A percentile compares a stretch with the other conserved stretches of the same genome.
These are phyloP conservation scores for Boechera stricta DNA, from an alignment of 345 rosid genomes.

Conservation along the genomic window DNA sequence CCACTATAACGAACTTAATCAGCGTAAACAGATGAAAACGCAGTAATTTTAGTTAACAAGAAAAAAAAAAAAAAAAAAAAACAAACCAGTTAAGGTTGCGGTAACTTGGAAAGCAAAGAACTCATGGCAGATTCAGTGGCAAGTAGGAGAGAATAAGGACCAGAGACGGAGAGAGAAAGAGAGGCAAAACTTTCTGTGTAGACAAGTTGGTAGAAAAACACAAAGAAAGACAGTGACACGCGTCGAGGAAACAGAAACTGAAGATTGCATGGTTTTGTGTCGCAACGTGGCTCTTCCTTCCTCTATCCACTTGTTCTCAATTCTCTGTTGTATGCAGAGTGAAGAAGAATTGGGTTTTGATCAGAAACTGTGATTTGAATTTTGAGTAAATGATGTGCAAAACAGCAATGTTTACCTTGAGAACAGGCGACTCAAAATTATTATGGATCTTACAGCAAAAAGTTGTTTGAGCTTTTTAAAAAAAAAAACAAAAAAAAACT, in stretches of 20 bases:
- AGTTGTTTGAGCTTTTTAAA: no score
- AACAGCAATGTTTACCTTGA: not conserved
- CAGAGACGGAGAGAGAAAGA: not conserved
- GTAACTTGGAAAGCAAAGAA: constrained; percentile 15
- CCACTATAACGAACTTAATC: constrained; percentile 11
- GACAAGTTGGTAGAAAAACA: constrained; percentile 27
- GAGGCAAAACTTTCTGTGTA: not conserved
- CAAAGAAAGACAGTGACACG: constrained; percentile 35
- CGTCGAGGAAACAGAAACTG: constrained; percentile 14
- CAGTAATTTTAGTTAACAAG: not conserved
- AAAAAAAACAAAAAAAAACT: no score
- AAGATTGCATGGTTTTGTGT: constrained; percentile 41
- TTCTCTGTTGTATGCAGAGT: not conserved
- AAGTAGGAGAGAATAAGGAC: constrained; percentile 13
- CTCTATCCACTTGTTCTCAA: not conserved
- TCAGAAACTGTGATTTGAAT: not conserved
- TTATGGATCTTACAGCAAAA: no score
- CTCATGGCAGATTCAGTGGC: constrained; percentile 28
- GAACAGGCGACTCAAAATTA: not conserved
- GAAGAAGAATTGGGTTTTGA: not conserved
- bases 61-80: not conserved
- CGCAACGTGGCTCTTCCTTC: constrained; percentile 35
- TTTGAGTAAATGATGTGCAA: not conserved
- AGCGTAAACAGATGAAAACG: constrained; percentile 2
- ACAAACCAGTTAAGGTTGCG: constrained; percentile 31